Evolutionary conservation across 306 rosid genomes (phyloP).

Genomic region (Vachellia pachyceras): DNA sequence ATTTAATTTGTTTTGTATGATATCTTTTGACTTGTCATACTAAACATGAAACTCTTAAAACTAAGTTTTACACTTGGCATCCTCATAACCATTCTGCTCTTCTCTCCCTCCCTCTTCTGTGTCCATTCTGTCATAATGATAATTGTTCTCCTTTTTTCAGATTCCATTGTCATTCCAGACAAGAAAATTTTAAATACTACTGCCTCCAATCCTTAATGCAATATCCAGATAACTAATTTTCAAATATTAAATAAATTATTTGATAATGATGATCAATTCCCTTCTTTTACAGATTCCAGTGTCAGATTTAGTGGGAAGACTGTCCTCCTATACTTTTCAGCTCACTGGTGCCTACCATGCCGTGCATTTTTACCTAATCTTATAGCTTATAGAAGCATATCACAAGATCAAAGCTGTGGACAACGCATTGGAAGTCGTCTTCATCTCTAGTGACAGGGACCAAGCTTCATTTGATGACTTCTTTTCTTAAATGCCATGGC

Average conservation of each 20-base stretch:
- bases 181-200: no score
- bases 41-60: background rate
- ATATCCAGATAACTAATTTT: no score
- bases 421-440: slow-evolving; percentile 67
- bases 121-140: slow-evolving; percentile 4
- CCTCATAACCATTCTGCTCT: background rate
- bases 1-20: background rate
- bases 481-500: slow-evolving; percentile 82
- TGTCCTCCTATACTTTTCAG: slow-evolving; percentile 85
- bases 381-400: slow-evolving; percentile 60
- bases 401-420: slow-evolving; percentile 63
- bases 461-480: slow-evolving; percentile 65
- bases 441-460: slow-evolving; percentile 75
- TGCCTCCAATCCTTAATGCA: no score
- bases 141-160: slow-evolving; percentile 39
- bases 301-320: slow-evolving; percentile 65
- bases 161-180: slow-evolving; percentile 23
- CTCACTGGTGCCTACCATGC: slow-evolving; percentile 85
- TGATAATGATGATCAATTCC: background rate
- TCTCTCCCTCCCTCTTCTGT: background rate
- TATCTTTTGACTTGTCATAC: background rate
- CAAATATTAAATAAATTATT: no score
- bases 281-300: slow-evolving; percentile 59
- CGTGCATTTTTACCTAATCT: slow-evolving; percentile 80
- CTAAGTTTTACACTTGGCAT: background rate